These are phyloP conservation scores for Sclerotinia minor DNA, from an alignment of 2,329 filamentous ascomycete species.

Conservation along the genomic window DNA sequence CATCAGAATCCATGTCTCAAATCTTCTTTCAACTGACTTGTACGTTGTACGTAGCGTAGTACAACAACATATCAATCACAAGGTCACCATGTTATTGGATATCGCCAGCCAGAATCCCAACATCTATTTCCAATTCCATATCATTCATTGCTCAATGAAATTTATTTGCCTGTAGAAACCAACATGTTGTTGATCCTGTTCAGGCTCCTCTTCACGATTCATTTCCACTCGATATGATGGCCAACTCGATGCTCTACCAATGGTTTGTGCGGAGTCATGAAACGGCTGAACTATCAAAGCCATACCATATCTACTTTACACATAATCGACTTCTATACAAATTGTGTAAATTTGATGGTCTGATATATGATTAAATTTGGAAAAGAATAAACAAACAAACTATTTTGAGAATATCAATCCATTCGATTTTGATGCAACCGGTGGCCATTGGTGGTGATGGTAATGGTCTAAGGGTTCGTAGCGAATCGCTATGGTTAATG, in stretches of 20 bases:
- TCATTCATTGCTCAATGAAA: not conserved
- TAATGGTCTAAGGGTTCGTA: not conserved
- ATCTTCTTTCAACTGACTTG: not conserved
- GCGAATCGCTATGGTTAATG: not conserved
- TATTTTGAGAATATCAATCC: too few species aligned
- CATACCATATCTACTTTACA: too few species aligned
- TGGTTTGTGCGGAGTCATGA: not conserved
- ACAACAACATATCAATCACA: not conserved
- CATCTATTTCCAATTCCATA: not conserved
- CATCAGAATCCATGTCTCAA: not conserved
- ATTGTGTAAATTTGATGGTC: too few species aligned
- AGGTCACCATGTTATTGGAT: not conserved
- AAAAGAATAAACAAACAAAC: too few species aligned
- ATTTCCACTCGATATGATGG: not conserved
- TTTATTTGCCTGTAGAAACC: not conserved
- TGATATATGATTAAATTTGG: too few species aligned
- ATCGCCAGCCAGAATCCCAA: not conserved
- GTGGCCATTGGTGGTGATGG: too few species aligned
- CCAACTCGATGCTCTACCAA: not conserved
- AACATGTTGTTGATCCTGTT: not conserved
- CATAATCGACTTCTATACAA: too few species aligned
- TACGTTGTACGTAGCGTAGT: not conserved
- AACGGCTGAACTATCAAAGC: not conserved
- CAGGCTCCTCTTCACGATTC: not conserved
- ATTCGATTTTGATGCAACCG: too few species aligned